Percentiles rank a stretch among this genome's conserved stretches.
phyloP scores from a whole-genome alignment of 1,284 basidiomycete genomes.

The Volvariella volvacea region DNA sequence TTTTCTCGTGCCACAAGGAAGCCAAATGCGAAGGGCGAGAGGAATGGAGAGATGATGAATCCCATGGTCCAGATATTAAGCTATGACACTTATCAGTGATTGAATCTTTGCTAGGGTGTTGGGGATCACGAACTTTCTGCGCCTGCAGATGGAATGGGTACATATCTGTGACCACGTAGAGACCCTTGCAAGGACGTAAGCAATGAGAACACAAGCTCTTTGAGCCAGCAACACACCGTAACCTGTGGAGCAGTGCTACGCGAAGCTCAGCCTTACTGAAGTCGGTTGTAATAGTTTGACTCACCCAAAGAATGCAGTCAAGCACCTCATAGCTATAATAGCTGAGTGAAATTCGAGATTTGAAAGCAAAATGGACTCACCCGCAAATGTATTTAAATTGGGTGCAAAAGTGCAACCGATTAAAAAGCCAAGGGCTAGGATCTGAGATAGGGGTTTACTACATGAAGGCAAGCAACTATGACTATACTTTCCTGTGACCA shows the following conservation, averaged over 20 bases:
- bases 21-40: conserved; percentile 65
- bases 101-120: not conserved
- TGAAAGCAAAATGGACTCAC: conserved; percentile 16
- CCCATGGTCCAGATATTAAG: conserved; percentile 71
- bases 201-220: not conserved
- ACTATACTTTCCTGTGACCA: conserved; percentile 55
- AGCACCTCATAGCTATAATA: conserved; percentile 55
- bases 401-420: conserved; percentile 55
- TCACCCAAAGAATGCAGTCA: conserved; percentile 66
- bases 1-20: conserved; percentile 59
- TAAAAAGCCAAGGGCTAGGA: conserved; percentile 44
- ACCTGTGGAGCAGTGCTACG: conserved; percentile 60
- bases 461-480: not conserved
- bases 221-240: conserved; percentile 37
- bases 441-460: conserved; percentile 16
- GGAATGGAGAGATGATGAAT: conserved; percentile 58
- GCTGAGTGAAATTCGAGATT: conserved; percentile 5
- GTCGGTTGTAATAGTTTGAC: conserved; percentile 15
- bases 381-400: conserved; percentile 44
- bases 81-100: conserved; percentile 17
- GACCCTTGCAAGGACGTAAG: conserved; percentile 33
- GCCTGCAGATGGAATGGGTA: conserved; percentile 75
- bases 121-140: conserved; percentile 40
- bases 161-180: conserved; percentile 64
- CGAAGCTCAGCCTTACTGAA: conserved; percentile 9